Evolutionary conservation across 345 rosid genomes (phyloP), one percentile per base, ranked within the genome.

Genomic region (Salix arbutifolia): DNA sequence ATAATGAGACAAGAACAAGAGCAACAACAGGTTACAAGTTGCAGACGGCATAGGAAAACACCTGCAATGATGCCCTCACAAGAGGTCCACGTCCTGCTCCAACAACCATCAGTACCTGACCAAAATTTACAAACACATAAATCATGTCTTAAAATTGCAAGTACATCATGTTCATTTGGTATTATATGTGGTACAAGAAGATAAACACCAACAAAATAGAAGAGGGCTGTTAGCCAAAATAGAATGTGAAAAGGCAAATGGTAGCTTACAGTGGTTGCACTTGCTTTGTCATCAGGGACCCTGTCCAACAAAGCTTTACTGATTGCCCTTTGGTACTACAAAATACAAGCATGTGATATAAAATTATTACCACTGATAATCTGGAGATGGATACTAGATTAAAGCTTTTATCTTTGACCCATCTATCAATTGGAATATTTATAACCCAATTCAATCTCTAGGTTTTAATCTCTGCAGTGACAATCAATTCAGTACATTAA

Each of bases 1-100:
- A 48, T 76, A 30, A 42, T 18, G 56, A 58, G 83, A 66, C 16
- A 67, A 17, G 19, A 26, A 76, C 52, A 50, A 42, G 31, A 72
- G 46, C 65, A 70, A 19, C 26, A 31, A 65, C 69, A 71, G 81
- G 74, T 80, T 69, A 76, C 65, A 53, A 67, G 58, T 76, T 62
- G 50, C 28, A 77, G 28, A 84, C 77, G 48, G 72, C 31, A 80
- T 61, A 58, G 61, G 68, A 70, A 80, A 19, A 50, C 82, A 93
- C 99, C 99, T 90, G 97, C 87, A 96, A 81, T 9, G 99, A 88
- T 81, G 98, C 98, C 89, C 97, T 90, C 42, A 96, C 99, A 82
- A 96, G 97, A 78, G 99, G 98, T 74, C 98, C 98, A 68, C 99
- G 91, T 74, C 99, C 99, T 42, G 98, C 99, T 87, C 99, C 99